phyloP scores from a whole-genome alignment of 495 filamentous ascomycete species.

The Daldinia concentrica region DNA sequence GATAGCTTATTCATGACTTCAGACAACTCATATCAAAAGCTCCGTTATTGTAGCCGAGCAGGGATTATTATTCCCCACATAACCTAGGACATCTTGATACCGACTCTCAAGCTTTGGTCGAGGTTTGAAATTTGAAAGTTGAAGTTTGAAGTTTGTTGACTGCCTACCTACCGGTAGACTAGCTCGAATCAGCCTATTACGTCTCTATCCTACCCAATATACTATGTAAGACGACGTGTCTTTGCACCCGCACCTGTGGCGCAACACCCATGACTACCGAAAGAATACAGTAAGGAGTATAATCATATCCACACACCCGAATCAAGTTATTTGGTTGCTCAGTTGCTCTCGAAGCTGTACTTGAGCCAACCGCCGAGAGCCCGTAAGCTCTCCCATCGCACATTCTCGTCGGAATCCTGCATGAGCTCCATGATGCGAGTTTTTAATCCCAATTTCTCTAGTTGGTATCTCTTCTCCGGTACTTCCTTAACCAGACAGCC shows the following conservation, averaged over 20 bases:
- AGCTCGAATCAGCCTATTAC: constrained; percentile 15
- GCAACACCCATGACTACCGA: constrained; percentile 18
- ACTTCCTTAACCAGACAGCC: constrained; percentile 89
- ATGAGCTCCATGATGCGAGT: constrained; percentile 94
- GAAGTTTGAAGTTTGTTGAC: constrained; percentile 10
- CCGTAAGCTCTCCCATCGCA: constrained; percentile 93
- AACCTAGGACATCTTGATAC: background rate
- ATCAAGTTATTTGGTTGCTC: constrained; percentile 49
- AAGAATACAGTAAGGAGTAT: constrained; percentile 34
- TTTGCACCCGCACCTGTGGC: constrained; percentile 20
- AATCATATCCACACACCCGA: constrained; percentile 7
- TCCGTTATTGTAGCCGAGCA: background rate
- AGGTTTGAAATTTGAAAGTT: background rate
- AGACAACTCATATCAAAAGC: constrained; percentile 1
- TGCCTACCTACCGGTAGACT: constrained; percentile 16
- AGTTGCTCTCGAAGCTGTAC: constrained; percentile 80
- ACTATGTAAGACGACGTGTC: constrained; percentile 35
- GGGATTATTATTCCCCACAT: background rate
- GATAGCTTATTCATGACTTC: background rate
- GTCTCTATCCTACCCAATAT: constrained; percentile 34
- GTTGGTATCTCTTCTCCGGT: constrained; percentile 79
- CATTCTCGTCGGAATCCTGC: constrained; percentile 86
- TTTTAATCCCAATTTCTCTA: constrained; percentile 94
- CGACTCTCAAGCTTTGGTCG: background rate
- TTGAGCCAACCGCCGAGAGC: constrained; percentile 94